Evolutionary conservation across 2,329 filamentous ascomycete species (phyloP).

Genomic region (Colletotrichum trifolii): DNA sequence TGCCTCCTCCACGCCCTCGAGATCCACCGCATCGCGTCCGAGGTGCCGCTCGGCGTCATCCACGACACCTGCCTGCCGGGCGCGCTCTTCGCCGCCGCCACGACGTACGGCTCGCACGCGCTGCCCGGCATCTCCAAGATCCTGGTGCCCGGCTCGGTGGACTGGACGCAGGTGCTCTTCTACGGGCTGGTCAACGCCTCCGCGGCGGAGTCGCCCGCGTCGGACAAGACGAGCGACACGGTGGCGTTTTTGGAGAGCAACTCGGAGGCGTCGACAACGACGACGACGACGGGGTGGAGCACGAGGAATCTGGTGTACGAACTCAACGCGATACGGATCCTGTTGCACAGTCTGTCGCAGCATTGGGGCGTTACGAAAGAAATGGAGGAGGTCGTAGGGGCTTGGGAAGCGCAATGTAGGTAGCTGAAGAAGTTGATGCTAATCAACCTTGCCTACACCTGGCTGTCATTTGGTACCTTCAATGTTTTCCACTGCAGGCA

Average conservation of each 20-base stretch:
- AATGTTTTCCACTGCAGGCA: too few relatives aligned
- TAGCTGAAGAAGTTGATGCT: not conserved
- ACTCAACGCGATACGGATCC: constrained; percentile 7
- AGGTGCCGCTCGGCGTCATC: constrained; percentile 7
- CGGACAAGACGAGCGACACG: constrained; percentile 1
- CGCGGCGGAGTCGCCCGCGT: not conserved
- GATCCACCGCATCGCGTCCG: constrained; percentile 8
- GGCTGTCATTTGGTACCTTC: too few relatives aligned
- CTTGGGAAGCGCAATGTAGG: constrained; percentile 8
- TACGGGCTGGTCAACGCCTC: not conserved
- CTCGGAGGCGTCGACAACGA: not conserved
- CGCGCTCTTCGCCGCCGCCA: constrained; percentile 1
- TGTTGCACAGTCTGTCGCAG: constrained; percentile 10
- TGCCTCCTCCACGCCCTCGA: constrained; percentile 13
- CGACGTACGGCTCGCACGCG: constrained; percentile 15
- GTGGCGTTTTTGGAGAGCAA: not conserved
- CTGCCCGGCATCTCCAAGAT: constrained; percentile 12
- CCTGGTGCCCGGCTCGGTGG: constrained; percentile 3
- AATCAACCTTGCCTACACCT: too few relatives aligned
- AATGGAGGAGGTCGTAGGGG: constrained; percentile 19
- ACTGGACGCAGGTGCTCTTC: constrained; percentile 8
- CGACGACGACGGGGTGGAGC: not conserved
- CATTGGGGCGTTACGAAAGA: constrained; percentile 21
- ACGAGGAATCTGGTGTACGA: constrained; percentile 10
- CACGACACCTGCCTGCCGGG: constrained; percentile 10